A percentile compares a stretch with the other conserved stretches of the same genome.
Conservation (phyloP, 2,329 filamentous ascomycete genomes). For the Cercospora beticola region DNA sequence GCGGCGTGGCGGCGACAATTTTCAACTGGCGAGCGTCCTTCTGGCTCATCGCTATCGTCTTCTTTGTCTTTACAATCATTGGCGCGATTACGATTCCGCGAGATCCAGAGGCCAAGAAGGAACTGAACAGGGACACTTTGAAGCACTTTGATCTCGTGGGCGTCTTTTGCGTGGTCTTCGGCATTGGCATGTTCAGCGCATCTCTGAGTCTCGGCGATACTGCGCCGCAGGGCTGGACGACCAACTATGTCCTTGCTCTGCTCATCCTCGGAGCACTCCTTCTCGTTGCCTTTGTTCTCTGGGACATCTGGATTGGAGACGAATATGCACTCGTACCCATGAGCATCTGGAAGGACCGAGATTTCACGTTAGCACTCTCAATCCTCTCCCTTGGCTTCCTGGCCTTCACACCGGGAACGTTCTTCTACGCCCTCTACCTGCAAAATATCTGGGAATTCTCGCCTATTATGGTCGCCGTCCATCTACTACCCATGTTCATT, state of each 20-base stretch:
- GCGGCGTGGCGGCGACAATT: slow-evolving; percentile 9
- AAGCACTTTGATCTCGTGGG: slow-evolving; percentile 13
- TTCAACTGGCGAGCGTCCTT: slow-evolving; percentile 13
- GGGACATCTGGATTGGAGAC: slow-evolving; percentile 6
- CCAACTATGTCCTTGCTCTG: slow-evolving; percentile 42
- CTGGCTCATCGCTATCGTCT: slow-evolving; percentile 12
- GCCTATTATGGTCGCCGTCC: slow-evolving; percentile 7
- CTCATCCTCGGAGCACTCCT: slow-evolving; percentile 41
- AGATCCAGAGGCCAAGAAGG: slow-evolving; percentile 4
- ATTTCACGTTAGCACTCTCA: slow-evolving; percentile 10
- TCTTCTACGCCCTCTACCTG: slow-evolving; percentile 13
- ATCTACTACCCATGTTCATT: slow-evolving; percentile 15
- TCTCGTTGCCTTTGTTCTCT: slow-evolving; percentile 41
- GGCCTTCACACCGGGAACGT: slow-evolving; percentile 14
- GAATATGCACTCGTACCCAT: slow-evolving; percentile 8
- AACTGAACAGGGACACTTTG: not conserved
- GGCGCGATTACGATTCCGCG: not conserved
- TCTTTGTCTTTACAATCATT: slow-evolving; percentile 9
- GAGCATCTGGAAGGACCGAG: slow-evolving; percentile 9
- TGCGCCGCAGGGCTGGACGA: slow-evolving; percentile 39
- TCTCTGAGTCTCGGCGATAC: slow-evolving; percentile 52
- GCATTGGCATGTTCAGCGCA: slow-evolving; percentile 16
- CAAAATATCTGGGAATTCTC: slow-evolving; percentile 7
- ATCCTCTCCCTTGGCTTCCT: slow-evolving; percentile 12
- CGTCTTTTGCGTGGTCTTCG: slow-evolving; percentile 8